phyloP scores from a whole-genome alignment of 257 asterid genomes.

The Nicotiana otophora region DNA sequence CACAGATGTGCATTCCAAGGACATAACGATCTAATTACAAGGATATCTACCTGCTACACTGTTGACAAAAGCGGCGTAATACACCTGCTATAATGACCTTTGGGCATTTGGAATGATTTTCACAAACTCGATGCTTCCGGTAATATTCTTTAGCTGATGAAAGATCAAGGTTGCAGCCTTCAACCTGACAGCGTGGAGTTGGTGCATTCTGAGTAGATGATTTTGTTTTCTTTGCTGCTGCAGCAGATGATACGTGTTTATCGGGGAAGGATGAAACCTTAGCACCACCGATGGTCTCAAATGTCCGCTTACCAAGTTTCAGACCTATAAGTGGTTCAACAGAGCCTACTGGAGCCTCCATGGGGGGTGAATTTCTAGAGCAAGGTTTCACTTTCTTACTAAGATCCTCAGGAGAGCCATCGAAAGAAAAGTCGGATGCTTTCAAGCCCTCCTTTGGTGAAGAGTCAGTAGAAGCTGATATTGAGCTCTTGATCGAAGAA shows the following conservation, averaged over 20 bases:
- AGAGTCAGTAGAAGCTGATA: conserved; percentile 70
- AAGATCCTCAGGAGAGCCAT: conserved; percentile 25
- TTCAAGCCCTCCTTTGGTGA: conserved; percentile 43
- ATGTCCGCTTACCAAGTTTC: conserved; percentile 82
- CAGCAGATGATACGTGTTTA: conserved; percentile 39
- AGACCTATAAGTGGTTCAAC: conserved; percentile 60
- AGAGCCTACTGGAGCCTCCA: conserved; percentile 48
- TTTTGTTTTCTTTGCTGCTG: conserved; percentile 46
- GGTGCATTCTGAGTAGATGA: conserved; percentile 33
- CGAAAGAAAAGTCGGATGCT: conserved; percentile 39
- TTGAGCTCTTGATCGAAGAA: conserved; percentile 74
- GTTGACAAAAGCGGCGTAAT: conserved; percentile 92
- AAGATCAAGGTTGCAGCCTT: conserved; percentile 78
- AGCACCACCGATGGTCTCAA: conserved; percentile 41
- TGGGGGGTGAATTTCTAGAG: conserved; percentile 36
- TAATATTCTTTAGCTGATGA: conserved; percentile 80
- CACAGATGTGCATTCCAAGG: neutral
- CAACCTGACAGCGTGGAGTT: conserved; percentile 59
- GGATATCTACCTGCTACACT: conserved; percentile 76
- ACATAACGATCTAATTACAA: neutral
- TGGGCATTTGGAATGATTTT: conserved; percentile 65
- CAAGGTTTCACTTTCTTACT: conserved; percentile 10
- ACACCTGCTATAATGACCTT: conserved; percentile 61
- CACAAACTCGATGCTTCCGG: conserved; percentile 86
- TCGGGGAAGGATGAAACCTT: conserved; percentile 40